phyloP scores from a whole-genome alignment of 1,284 basidiomycete species.

The Cryptococcus sp. region DNA sequence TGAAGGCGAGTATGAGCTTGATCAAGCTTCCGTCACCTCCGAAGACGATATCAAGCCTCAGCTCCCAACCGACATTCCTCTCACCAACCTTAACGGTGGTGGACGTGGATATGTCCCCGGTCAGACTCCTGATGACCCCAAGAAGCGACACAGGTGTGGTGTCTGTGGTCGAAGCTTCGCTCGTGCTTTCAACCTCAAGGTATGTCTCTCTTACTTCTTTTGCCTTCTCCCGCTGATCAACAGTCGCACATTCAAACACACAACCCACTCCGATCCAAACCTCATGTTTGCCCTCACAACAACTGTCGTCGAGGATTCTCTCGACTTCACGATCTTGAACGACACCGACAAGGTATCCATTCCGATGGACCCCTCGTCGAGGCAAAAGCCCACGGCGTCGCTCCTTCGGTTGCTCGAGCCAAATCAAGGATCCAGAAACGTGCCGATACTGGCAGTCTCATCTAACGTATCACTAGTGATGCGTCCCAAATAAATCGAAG shows the following conservation, averaged over 20 bases:
- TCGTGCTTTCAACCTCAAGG: slow-evolving; percentile 49
- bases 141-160: slow-evolving; percentile 49
- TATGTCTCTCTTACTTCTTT: slow-evolving; percentile 12
- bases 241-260: slow-evolving; percentile 48
- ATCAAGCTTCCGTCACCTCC: neutral
- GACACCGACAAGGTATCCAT: slow-evolving; percentile 50
- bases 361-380: slow-evolving; percentile 47
- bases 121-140: slow-evolving; percentile 48
- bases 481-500: slow-evolving; percentile 25
- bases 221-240: neutral
- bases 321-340: slow-evolving; percentile 49
- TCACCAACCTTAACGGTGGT: slow-evolving; percentile 45
- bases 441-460: slow-evolving; percentile 38
- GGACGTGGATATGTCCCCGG: slow-evolving; percentile 48
- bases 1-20: slow-evolving; percentile 22
- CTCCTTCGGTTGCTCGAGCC: slow-evolving; percentile 43
- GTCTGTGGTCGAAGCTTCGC: slow-evolving; percentile 49
- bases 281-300: slow-evolving; percentile 46
- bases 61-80: slow-evolving; percentile 12
- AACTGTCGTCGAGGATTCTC: slow-evolving; percentile 48
- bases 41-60: slow-evolving; percentile 18
- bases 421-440: slow-evolving; percentile 41
- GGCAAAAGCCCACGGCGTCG: slow-evolving; percentile 44
- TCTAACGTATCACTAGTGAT: slow-evolving; percentile 17
- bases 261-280: slow-evolving; percentile 48